Evolutionary conservation across 1,284 basidiomycete species (phyloP), one percentile per base, ranked within the genome.

Genomic region (Sphagnurus paluster): DNA sequence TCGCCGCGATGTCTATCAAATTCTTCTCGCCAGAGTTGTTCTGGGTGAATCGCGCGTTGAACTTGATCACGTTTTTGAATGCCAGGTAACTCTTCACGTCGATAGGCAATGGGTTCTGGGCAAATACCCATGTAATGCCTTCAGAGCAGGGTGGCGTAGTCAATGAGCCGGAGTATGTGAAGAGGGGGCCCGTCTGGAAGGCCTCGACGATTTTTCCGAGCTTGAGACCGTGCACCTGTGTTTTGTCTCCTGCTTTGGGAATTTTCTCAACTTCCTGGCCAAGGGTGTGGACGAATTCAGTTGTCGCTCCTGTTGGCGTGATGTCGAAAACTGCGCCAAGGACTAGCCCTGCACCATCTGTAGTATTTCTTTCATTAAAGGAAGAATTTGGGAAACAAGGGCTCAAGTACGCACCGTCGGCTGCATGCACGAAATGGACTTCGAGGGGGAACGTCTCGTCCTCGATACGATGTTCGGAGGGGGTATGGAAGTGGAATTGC

Each of bases 401-500:
- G 8, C 37, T 13, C 25, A 28, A 33, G 24, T 11, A 39, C 33
- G 19, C 6, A 46, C 48, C 48, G 8, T 34, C 29, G 2, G 44
- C 39, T 30, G 33, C 16, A 23, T 50, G 48, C 2, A 50, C 48
- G 5, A 46, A 32, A 39, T 50, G 48, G 17, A 50, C 30, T 29
- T 50, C 48, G 23, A 50, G 44, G 2, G 48, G 48, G 17, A 42
- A 50, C 25, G 39, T 38, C 29, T 46, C 40, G 5, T 42, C 39
- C n/a, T 46, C 35, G 21, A 50, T 50, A 24, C 26, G 40, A 25
- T 50, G 48, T 23, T 50, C 48, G 9, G 48, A 46, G 13, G 48
- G 48, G 11, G 48, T 39, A 20, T 50, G 48, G 38, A 50, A 50
- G 30, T 50, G 44, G 29, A 42, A 42, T 39, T 50, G 48, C 25